Base-by-base conservation (phyloP, 495 filamentous ascomycete genomes). In the Aspergillus biplanus region DNA sequence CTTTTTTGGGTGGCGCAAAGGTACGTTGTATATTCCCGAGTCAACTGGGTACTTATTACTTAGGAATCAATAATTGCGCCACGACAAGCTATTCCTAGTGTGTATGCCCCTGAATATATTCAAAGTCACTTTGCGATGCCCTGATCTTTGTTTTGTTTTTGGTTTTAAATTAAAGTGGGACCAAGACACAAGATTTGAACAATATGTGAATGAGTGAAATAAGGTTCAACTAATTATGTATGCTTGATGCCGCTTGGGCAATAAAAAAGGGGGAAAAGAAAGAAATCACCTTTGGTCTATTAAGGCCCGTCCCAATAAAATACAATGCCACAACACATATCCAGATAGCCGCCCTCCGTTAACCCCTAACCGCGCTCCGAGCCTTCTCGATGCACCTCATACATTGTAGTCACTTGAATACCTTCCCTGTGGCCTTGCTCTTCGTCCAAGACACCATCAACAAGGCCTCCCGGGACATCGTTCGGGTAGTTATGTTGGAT, bases 341-440 rank as follows among this genome's bases (percentile, higher is more conserved):
- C 39, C 39, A 4, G 39, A 44, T 44, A 44, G 11, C 39, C 6
- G n/a, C 8, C n/a, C 11, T 15, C 8, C 18, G 11, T 27, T 1
- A 18, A n/a, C 1, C 9, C 21, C 11, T 21, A 8, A 18, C 47
- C 16, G 16, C 47, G 47, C 47, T 50, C 34, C 12, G 15, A 21
- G 42, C 34, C 53, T 18, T 66, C 64, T 13, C 49, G 33, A 5
- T 37, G 48, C 21, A 68, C 63, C 55, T 68, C 66, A 57, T 65
- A 68, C 42, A 53, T 47, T 3, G 66, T 68, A 7, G 62, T 65
- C 12, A 68, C 63, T 35, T 68, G 58, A 39, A 68, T 65, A 1
- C 61, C 65, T 15, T n/a, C 18, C 54, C 56, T 58, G n/a, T 31
- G 49, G 11, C 55, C 64, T 2, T 3, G 21, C 42, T 62, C 64